These are phyloP conservation scores for Eucalyptus curtisii DNA, from an alignment of 345 rosid species.

Conservation along the genomic window DNA sequence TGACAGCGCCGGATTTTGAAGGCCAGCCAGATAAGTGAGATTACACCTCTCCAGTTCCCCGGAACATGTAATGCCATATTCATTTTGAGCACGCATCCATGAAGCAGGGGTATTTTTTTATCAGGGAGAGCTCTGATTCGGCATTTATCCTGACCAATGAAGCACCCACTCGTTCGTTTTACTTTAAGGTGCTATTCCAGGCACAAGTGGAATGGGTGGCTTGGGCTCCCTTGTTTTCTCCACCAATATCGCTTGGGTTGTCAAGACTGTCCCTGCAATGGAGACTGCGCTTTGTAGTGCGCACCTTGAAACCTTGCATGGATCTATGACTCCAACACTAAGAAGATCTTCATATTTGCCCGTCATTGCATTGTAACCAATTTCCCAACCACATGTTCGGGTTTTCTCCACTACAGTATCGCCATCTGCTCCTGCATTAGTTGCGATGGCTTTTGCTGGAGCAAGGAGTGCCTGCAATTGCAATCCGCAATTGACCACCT, in stretches of 20 bases:
- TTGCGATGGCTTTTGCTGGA: conserved; percentile 72
- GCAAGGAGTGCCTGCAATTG: conserved; percentile 77
- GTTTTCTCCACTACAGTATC: conserved; percentile 65
- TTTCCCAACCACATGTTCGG: conserved; percentile 38
- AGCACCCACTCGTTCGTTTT: neutral
- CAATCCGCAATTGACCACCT: conserved; percentile 37
- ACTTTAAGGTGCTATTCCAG: conserved; percentile 48
- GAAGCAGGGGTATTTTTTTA: neutral
- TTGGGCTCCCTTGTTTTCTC: conserved; percentile 53
- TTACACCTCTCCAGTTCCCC: neutral
- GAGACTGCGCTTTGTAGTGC: conserved; percentile 82
- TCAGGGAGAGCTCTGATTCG: neutral
- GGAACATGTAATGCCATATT: neutral
- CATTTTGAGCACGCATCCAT: neutral
- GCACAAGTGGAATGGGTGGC: conserved; percentile 53
- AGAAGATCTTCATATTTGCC: conserved; percentile 68
- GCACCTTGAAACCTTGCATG: conserved; percentile 67
- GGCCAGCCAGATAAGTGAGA: neutral
- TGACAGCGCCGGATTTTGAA: neutral
- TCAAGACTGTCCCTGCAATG: conserved; percentile 62
- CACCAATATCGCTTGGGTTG: conserved; percentile 76
- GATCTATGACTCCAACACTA: conserved; percentile 54
- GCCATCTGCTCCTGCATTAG: conserved; percentile 77
- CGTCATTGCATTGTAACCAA: conserved; percentile 76
- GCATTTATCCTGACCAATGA: neutral